phyloP scores from a whole-genome alignment of 306 rosid species.

The Trifolium fragiferum region DNA sequence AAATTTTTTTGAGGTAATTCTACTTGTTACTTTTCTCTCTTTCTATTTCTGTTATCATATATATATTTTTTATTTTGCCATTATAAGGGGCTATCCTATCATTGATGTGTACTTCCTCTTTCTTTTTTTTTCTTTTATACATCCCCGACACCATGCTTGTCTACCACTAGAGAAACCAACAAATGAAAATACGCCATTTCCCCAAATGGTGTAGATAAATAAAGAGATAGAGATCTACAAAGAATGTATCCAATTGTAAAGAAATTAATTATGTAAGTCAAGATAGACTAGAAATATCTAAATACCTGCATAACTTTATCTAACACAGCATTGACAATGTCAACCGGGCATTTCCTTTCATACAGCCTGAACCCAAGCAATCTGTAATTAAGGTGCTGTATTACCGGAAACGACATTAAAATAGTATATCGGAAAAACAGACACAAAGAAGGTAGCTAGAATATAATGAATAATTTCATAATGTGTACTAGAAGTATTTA shows the following conservation, averaged over 20 bases:
- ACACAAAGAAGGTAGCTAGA: conserved; percentile 26
- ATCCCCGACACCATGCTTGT: not conserved
- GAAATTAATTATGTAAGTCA: conserved; percentile 24
- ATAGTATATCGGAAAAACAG: conserved; percentile 32
- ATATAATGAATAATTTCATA: conserved; percentile 28
- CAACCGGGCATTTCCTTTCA: conserved; percentile 59
- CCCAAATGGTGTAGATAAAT: conserved; percentile 17
- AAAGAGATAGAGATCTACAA: conserved; percentile 14
- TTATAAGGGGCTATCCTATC: not conserved
- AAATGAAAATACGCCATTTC: not conserved
- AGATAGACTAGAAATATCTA: conserved; percentile 39
- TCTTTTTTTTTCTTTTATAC: not conserved
- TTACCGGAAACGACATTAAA: conserved; percentile 42
- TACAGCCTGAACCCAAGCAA: conserved; percentile 90
- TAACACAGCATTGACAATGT: conserved; percentile 56
- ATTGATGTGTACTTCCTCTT: conserved; percentile 3
- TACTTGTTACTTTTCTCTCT: conserved; percentile 7
- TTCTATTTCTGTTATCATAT: not conserved
- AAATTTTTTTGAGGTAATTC: not conserved
- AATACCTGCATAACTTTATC: conserved; percentile 74
- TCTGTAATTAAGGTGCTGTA: conserved; percentile 87
- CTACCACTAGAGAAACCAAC: conserved; percentile 26
- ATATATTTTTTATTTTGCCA: not conserved
- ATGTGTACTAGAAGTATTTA: conserved; percentile 18
- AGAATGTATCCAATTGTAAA: conserved; percentile 24